Conservation (phyloP, 306 rosid genomes). For the Cyclanthera cordifolia region DNA sequence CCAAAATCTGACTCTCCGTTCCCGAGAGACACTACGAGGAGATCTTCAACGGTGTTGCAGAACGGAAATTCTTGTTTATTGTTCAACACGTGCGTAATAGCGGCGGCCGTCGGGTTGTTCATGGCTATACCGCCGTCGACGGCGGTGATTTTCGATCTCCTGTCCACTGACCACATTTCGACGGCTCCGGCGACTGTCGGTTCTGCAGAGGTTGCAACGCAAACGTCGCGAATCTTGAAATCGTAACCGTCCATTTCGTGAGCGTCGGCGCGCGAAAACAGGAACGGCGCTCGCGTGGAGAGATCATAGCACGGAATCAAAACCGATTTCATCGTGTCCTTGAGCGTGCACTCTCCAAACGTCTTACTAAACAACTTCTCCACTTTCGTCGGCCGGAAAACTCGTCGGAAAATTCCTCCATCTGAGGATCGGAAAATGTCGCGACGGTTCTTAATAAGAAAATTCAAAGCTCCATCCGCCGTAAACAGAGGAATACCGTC, state of each 20-base stretch:
- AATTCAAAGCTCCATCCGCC: constrained; percentile 57
- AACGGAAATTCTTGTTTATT: constrained; percentile 87
- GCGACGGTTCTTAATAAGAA: constrained; percentile 41
- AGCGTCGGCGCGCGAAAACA: constrained; percentile 96
- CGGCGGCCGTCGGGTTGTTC: constrained; percentile 86
- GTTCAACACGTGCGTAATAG: constrained; percentile 81
- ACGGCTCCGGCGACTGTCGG: constrained; percentile 26
- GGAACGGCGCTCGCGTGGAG: constrained; percentile 67
- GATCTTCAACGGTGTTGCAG: constrained; percentile 60
- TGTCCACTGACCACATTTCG: constrained; percentile 48
- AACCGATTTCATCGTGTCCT: constrained; percentile 76
- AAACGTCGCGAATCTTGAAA: constrained; percentile 77
- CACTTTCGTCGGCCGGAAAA: constrained; percentile 25
- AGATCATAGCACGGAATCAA: constrained; percentile 90
- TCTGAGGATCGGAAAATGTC: constrained; percentile 26
- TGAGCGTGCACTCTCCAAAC: constrained; percentile 58
- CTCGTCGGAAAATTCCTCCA: constrained; percentile 38
- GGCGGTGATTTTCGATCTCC: constrained; percentile 57
- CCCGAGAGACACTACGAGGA: constrained; percentile 74
- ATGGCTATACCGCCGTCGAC: constrained; percentile 70
- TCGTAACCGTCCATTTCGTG: constrained; percentile 80
- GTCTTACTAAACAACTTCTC: constrained; percentile 50
- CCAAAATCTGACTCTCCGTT: constrained; percentile 69
- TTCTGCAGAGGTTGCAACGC: constrained; percentile 53
- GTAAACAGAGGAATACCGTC: constrained; percentile 52